Evolutionary conservation across 1,139 yeast species (phyloP).

Genomic region (Nakaseomyces kungkrabaensis): DNA sequence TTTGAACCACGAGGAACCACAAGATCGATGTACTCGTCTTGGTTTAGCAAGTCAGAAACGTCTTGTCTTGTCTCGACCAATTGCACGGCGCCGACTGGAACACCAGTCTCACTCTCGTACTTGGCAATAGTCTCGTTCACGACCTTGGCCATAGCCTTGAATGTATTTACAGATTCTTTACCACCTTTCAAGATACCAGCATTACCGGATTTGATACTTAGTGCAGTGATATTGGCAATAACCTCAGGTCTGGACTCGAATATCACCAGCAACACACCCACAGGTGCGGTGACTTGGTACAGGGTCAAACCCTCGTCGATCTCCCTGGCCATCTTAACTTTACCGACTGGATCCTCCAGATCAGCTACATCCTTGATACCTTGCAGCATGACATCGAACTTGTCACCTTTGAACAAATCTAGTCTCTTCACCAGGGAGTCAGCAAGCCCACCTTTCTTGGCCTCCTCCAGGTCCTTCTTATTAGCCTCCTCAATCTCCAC

Average conservation of each 20-base stretch:
- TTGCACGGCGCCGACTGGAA: slow-evolving; percentile 76
- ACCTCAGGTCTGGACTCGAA: slow-evolving; percentile 98
- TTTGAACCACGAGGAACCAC: slow-evolving; percentile 97
- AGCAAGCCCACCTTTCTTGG: slow-evolving; percentile 48
- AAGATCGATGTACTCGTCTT: slow-evolving; percentile 84
- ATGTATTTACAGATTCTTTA: slow-evolving; percentile 79
- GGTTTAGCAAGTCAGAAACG: slow-evolving; percentile 71
- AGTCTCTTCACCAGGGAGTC: slow-evolving; percentile 70
- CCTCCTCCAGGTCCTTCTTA: slow-evolving; percentile 60
- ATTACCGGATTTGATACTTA: slow-evolving; percentile 91
- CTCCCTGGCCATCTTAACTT: slow-evolving; percentile 67
- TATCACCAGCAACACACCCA: slow-evolving; percentile 85
- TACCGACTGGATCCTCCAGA: slow-evolving; percentile 85
- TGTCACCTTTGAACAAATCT: slow-evolving; percentile 71
- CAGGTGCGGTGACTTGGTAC: slow-evolving; percentile 81
- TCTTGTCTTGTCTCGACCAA: slow-evolving; percentile 82
- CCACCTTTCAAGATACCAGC: slow-evolving; percentile 97
- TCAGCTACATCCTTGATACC: slow-evolving; percentile 88
- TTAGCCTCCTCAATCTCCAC: slow-evolving; percentile 63
- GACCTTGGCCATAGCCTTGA: slow-evolving; percentile 68
- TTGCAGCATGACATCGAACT: slow-evolving; percentile 87
- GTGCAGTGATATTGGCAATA: slow-evolving; percentile 91
- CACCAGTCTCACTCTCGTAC: slow-evolving; percentile 41
- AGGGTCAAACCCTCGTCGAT: slow-evolving; percentile 80
- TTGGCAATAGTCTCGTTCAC: slow-evolving; percentile 48